These are phyloP conservation scores for Naganishia liquefaciens DNA, from an alignment of 1,284 basidiomycete genomes.

Conservation along the genomic window DNA sequence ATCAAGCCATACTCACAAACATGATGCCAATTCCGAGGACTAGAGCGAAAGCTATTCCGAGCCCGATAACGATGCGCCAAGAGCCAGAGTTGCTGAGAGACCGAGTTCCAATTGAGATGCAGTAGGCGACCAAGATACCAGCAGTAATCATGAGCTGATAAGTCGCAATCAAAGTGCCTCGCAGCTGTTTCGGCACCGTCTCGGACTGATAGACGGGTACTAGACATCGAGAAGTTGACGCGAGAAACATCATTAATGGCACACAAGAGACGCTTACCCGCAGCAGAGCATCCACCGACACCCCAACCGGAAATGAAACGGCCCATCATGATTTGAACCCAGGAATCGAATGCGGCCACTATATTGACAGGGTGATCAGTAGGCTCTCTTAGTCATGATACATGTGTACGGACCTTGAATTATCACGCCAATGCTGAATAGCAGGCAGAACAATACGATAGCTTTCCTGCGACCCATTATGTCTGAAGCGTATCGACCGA, in stretches of 20 bases:
- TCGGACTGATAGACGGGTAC: constrained; percentile 63
- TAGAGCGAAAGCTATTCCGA: constrained; percentile 68
- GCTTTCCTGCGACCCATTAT: constrained; percentile 67
- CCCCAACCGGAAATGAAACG: constrained; percentile 62
- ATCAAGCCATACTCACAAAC: constrained; percentile 68
- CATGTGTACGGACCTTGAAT: constrained; percentile 36
- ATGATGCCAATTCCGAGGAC: constrained; percentile 69
- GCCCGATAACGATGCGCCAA: constrained; percentile 69
- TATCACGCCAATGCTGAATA: constrained; percentile 65
- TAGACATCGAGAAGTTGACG: constrained; percentile 56
- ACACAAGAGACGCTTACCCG: constrained; percentile 60
- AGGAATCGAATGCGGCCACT: constrained; percentile 33
- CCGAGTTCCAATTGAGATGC: constrained; percentile 52
- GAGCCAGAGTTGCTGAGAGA: constrained; percentile 53
- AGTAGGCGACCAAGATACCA: constrained; percentile 66
- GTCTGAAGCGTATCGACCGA: constrained; percentile 66
- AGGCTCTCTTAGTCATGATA: background rate
- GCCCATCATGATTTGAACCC: constrained; percentile 60
- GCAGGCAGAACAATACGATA: constrained; percentile 66
- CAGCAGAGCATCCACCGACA: constrained; percentile 67
- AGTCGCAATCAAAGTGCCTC: constrained; percentile 68
- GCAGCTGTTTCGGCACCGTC: constrained; percentile 68
- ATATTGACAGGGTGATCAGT: background rate
- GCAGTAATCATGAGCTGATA: constrained; percentile 76
- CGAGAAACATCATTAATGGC: constrained; percentile 51